Conservation (phyloP, 345 rosid genomes). For the Gossypium herbaceum region DNA sequence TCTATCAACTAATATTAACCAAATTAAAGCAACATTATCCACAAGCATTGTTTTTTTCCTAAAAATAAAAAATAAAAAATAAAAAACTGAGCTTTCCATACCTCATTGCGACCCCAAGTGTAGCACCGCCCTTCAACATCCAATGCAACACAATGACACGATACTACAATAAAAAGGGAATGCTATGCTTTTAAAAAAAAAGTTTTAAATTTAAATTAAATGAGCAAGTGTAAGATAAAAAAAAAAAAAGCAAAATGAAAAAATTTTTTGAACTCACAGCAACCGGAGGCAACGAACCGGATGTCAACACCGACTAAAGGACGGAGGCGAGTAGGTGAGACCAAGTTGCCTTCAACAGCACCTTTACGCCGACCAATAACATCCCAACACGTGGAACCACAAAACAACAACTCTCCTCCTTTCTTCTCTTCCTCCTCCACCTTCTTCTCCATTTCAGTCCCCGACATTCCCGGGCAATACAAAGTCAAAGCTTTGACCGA, state of each 20-base stretch:
- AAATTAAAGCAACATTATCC: background rate
- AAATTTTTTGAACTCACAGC: conserved; percentile 39
- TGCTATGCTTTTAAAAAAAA: background rate
- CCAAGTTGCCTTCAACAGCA: conserved; percentile 60
- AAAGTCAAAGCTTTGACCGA: conserved; percentile 6
- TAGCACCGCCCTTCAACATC: conserved; percentile 92
- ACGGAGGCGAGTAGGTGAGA: conserved; percentile 85
- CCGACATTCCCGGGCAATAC: conserved; percentile 39
- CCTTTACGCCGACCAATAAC: conserved; percentile 62
- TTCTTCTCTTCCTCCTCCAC: conserved; percentile 42
- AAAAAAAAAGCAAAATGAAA: background rate
- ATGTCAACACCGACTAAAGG: conserved; percentile 76
- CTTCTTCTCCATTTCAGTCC: conserved; percentile 44
- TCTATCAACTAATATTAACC: conserved; percentile 11
- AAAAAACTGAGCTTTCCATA: conserved; percentile 18
- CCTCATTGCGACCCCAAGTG: conserved; percentile 99
- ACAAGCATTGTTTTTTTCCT: background rate
- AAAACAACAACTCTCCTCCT: conserved; percentile 87
- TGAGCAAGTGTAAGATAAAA: background rate
- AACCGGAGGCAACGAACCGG: conserved; percentile 82
- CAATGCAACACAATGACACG: conserved; percentile 96
- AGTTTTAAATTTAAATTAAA: background rate
- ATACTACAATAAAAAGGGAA: conserved; percentile 35
- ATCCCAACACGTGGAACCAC: conserved; percentile 86
- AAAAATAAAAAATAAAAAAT: background rate